Conservation (phyloP, 306 rosid genomes). For the Dalbergia cultrata region DNA sequence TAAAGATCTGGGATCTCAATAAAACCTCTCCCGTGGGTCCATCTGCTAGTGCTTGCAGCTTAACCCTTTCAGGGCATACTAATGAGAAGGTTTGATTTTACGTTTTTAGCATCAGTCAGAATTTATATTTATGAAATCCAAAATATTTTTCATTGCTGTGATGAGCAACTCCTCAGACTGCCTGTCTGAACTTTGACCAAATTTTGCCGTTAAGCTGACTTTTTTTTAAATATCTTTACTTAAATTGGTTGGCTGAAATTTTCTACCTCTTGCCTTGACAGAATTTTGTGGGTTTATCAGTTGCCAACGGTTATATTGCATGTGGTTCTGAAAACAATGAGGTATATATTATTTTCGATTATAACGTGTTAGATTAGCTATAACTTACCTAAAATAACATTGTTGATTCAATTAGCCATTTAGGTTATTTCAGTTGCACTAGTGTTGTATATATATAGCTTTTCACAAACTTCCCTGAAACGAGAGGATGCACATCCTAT, state of each 20-base stretch:
- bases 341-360: conserved; percentile 60
- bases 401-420: neutral
- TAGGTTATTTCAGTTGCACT: conserved; percentile 34
- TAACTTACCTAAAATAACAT: conserved; percentile 10
- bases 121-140: conserved; percentile 30
- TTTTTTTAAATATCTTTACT: neutral
- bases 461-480: conserved; percentile 9
- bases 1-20: conserved; percentile 90
- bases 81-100: conserved; percentile 74
- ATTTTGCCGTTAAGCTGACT: conserved; percentile 41
- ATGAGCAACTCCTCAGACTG: conserved; percentile 15
- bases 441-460: neutral
- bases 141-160: conserved; percentile 27
- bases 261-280: conserved; percentile 57
- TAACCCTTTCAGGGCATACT: conserved; percentile 78
- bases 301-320: conserved; percentile 83
- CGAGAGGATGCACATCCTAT: neutral
- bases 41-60: conserved; percentile 73
- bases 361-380: neutral
- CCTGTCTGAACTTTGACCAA: conserved; percentile 21
- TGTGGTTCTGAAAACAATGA: conserved; percentile 99
- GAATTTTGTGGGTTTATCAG: conserved; percentile 95
- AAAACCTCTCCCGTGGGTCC: conserved; percentile 65
- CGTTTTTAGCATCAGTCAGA: conserved; percentile 26
- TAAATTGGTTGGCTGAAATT: conserved; percentile 47